These are phyloP conservation scores for Cucumis variabilis DNA, from an alignment of 331 rosid genomes.

Conservation along the genomic window DNA sequence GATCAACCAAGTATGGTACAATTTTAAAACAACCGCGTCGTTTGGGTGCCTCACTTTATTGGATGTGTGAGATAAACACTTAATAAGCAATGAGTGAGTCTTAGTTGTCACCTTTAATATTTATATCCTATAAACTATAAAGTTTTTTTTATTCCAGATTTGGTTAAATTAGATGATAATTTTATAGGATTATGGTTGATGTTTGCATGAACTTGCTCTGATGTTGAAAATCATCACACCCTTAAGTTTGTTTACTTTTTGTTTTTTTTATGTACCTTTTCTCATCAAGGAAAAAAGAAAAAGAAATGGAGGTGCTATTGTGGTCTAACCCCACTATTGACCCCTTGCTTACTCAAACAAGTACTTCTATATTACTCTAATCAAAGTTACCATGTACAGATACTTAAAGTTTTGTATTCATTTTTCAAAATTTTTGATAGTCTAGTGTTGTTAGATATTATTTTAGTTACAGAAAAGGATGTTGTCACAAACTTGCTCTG, in stretches of 20 bases:
- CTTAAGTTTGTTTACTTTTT: background rate
- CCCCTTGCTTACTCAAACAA: background rate
- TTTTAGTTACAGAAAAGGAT: too few species aligned
- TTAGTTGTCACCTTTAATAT: background rate
- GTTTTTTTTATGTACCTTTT: background rate
- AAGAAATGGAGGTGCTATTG: background rate
- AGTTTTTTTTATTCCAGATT: background rate
- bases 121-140: background rate
- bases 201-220: background rate
- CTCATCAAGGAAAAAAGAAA: background rate
- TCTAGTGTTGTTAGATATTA: too few species aligned
- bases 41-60: too few species aligned
- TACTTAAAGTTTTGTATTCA: background rate
- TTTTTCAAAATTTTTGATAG: too few species aligned
- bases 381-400: background rate
- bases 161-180: background rate
- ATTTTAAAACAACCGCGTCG: too few species aligned
- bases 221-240: background rate
- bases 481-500: too few species aligned
- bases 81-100: background rate
- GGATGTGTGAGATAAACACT: too few species aligned
- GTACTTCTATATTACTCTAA: background rate
- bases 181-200: background rate
- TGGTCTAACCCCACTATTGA: background rate
- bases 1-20: too few species aligned